Base-by-base conservation (phyloP, 768 basidiomycete species). In the Galerina sulciceps region DNA sequence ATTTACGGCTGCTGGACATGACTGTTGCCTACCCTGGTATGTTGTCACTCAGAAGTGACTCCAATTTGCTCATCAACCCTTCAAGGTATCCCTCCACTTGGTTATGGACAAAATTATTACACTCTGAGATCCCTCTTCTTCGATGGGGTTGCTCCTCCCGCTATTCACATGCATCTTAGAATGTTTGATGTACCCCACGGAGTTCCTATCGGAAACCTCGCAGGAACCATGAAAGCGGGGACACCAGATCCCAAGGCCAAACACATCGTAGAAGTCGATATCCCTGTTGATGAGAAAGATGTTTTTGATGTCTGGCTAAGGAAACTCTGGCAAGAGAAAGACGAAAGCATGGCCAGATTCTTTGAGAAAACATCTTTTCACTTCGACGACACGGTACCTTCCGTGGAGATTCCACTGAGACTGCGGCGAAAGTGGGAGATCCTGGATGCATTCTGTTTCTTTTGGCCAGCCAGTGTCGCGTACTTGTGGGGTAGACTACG, bases 21-120 rank as follows among this genome's bases (percentile, higher is more conserved):
- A 99, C 97, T 0, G 80, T 96, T 60, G 85, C 89, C 23, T 99
- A 99, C 74, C 93, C 94, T 62, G 95, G 95, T 87, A 71, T 63
- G 76, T 55, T 48, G 42, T 14, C 20, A 8, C 17, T 23, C 44
- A 10, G 23, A 35, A 38, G 38, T 51, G 44, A 20, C 10, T 15
- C n/a, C n/a, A 17, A 46, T 22, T 10, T 54, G 15, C 23, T 60
- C 34, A 62, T 49, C 44, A 26, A 6, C 26, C 10, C 37, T 40
- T 43, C 58, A n/a, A 92, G 91, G 91, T 10, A 83, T 96, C 40
- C 93, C 94, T 14, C 81, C 85, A 2, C 79, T 83, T 66, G 87
- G 85, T 31, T 95, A 91, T 67, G 94, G 94, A 0, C 95, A 97
- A 73, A 82, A 85, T 20, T 93, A 88, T 71, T 98, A 96, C 72